Evolutionary conservation across 192 early-diverging fungal species (phyloP).

Genomic region (Paraglomus brasilianum): DNA sequence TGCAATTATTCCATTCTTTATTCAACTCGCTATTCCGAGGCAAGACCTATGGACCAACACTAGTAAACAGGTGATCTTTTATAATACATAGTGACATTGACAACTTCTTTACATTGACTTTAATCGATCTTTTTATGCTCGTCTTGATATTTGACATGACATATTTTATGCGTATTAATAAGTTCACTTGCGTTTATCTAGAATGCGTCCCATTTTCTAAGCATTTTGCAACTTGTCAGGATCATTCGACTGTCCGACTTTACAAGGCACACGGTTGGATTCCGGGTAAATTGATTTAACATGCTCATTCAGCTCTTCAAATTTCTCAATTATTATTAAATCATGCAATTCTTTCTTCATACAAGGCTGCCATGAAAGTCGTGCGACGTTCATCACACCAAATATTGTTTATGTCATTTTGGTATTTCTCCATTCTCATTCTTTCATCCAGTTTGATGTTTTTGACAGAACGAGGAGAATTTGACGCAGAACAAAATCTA

Average conservation of each 20-base stretch:
- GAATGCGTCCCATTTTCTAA: neutral
- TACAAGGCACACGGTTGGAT: neutral
- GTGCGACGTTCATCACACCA: constrained; percentile 27
- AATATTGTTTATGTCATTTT: constrained; percentile 25
- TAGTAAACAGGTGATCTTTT: no score
- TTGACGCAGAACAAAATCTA: neutral
- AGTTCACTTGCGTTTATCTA: neutral
- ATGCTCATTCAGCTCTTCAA: no score
- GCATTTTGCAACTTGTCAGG: constrained; percentile 4
- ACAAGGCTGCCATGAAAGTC: constrained; percentile 19
- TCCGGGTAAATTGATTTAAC: constrained; percentile 9
- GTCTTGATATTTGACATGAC: no score
- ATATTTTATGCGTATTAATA: no score
- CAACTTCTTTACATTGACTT: no score
- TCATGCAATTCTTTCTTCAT: no score
- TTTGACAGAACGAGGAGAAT: constrained; percentile 28
- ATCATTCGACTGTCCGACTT: neutral
- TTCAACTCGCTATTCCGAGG: neutral
- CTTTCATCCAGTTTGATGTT: constrained; percentile 24
- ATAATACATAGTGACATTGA: no score
- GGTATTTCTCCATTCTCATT: constrained; percentile 14
- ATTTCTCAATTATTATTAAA: no score
- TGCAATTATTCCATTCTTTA: constrained; percentile 14
- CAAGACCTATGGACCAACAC: no score
- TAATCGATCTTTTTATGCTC: no score